Evolutionary conservation across 768 basidiomycete genomes (phyloP), one percentile per base, ranked within the genome.

Genomic region (Hericium erinaceus): DNA sequence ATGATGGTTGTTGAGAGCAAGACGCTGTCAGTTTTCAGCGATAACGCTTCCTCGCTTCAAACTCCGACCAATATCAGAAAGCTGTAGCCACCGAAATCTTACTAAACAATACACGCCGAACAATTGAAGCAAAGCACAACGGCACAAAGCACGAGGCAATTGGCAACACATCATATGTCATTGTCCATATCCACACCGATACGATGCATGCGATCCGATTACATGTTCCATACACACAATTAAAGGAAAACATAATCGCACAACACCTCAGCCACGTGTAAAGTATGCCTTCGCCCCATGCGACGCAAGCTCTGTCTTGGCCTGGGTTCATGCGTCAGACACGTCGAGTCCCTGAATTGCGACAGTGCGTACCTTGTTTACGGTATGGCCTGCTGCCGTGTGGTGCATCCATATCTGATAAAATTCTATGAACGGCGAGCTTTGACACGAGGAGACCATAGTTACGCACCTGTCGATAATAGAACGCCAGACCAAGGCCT

Each of bases 221-320:
- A 53, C n/a, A 33, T 53, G 40, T 39, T 58, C 55, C 37, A 33
- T 52, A 48, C 54, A 50, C 39, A 37, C 5, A 54, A 39, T 20
- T 51, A 52, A 48, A 57, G 33, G 33, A 49, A 46, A 51, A 33
- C 55, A 60, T 33, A 40, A 50, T 39, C 52, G 61, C 18, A 50
- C 53, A 59, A 28, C 54, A 49, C 44, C n/a, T 81, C 71, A 90
- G 60, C 89, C 89, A 59, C 89, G 82, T 59, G 84, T 87, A 71
- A 94, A 92, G 73, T 94, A 94, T 26, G 89, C 83, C 70, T 86
- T 90, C 58, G 92, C 87, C 12, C 92, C 92, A 64, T 93, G 88
- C 54, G 77, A 79, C 3, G 90, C 87, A 52, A 95, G 72, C 68
- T 95, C 92, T 26, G 81, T 67, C 73, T 90, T 93, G 57, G 90